Evolutionary conservation across 2,329 filamentous ascomycete genomes (phyloP), one percentile per base, ranked within the genome.

Genomic region (Bimuria novae-zelandiae): DNA sequence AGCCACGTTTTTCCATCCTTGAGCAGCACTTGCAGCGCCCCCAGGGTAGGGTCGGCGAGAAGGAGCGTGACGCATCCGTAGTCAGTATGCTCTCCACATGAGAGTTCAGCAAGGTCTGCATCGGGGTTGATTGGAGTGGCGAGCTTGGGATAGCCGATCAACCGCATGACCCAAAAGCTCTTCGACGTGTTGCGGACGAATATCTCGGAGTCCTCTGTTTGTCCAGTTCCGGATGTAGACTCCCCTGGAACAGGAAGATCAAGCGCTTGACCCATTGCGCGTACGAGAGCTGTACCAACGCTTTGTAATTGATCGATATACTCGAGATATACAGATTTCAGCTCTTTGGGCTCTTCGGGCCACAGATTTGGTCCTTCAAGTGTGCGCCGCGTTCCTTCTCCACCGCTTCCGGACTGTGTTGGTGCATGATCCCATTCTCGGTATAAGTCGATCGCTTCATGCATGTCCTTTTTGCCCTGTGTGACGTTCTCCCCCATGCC

Each of bases 11-110:
- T 59, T 6, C 71, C 70, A 37, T 75, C 70, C 57, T 76, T 75
- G 46, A 71, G 66, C 10, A 70, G 64, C 17, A 79, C 76, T 55
- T 80, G 76, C 2, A 80, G 61, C 1, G 77, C 76, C 4, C 72
- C 68, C 7, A 70, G 73, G 0, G 76, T 79, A 1, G 73, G 63
- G 51, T 79, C 77, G 0, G 77, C 70, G 8, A 79, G 70, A 3
- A 80, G 71, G 4, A 80, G 74, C 0, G 78, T 80, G 4, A 79
- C 71, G 52, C 75, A 77, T 29, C 77, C 77, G 56, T 80, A 80
- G 58, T 80, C 78, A 21, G 74, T 75, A 35, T 75, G 73, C 16
- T 71, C 74, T 43, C 76, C 76, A 51, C 76, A 78, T 12, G 71
- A 75, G 21, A 75, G 68, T 6, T 73, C 70, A 1, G 52, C 55